Percentiles rank a stretch among this genome's conserved stretches.
Evolutionary conservation across 768 basidiomycete genomes (phyloP).

Genomic region (Cystobasidium onofrii): DNA sequence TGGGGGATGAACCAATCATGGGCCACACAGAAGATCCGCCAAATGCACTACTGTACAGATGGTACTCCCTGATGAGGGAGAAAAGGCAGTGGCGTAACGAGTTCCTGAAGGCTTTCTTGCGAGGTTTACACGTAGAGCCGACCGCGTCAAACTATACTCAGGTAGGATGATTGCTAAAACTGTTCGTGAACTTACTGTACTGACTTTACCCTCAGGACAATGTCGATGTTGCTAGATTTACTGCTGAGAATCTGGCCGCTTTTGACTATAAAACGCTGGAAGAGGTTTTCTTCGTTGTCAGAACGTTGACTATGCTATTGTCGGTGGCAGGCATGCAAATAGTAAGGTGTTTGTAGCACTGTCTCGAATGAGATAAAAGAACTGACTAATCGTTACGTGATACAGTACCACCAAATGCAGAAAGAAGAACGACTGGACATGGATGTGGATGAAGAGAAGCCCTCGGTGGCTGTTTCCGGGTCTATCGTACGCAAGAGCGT

Average conservation of each 20-base stretch:
- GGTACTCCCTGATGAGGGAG: slow-evolving; percentile 86
- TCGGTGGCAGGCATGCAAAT: slow-evolving; percentile 74
- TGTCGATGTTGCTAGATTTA: slow-evolving; percentile 76
- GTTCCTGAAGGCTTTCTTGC: slow-evolving; percentile 71
- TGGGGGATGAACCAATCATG: slow-evolving; percentile 39
- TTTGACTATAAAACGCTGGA: slow-evolving; percentile 95
- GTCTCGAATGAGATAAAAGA: neutral
- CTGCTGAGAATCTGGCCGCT: slow-evolving; percentile 85
- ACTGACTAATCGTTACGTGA: neutral
- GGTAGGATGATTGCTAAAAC: neutral
- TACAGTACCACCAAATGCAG: slow-evolving; percentile 8
- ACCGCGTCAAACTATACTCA: neutral
- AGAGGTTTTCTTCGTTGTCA: slow-evolving; percentile 78
- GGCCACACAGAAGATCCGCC: slow-evolving; percentile 63
- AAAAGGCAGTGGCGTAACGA: slow-evolving; percentile 79
- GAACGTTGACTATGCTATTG: slow-evolving; percentile 63
- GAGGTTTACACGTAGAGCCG: slow-evolving; percentile 64
- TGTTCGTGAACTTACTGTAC: neutral
- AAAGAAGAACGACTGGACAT: neutral
- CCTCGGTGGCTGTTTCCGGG: neutral
- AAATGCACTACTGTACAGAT: slow-evolving; percentile 69
- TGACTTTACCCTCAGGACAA: slow-evolving; percentile 55
- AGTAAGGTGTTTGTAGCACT: slow-evolving; percentile 48
- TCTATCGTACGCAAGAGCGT: slow-evolving; percentile 52
- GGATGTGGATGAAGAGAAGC: slow-evolving; percentile 6